Percentiles rank a stretch among this genome's conserved stretches.
Evolutionary conservation across 768 basidiomycete species (phyloP).

Genomic region (Naganishia vishniacii): DNA sequence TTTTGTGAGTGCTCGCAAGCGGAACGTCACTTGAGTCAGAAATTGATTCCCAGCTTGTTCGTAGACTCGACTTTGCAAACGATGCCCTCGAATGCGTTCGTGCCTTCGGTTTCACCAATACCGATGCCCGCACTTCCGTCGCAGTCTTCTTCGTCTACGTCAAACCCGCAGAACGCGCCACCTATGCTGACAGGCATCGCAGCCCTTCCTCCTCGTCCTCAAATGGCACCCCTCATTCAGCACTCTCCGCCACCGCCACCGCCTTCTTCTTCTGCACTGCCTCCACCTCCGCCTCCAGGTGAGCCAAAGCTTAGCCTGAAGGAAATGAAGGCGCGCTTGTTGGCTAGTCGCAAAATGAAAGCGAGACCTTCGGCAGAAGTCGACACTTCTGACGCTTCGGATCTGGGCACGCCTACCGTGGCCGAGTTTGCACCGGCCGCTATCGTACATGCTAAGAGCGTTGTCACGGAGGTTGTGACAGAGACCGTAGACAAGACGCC

Average conservation of each 20-base stretch:
- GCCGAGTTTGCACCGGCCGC: neutral
- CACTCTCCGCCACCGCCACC: too few species aligned
- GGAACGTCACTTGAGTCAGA: too few species aligned
- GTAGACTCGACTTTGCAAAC: neutral
- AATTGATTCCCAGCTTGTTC: too few species aligned
- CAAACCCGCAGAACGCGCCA: neutral
- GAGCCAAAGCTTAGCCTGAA: conserved; percentile 11
- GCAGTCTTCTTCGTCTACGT: neutral
- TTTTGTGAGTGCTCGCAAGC: neutral
- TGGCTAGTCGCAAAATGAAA: conserved; percentile 1
- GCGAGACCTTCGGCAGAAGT: neutral
- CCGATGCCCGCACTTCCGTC: neutral
- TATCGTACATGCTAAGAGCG: too few species aligned
- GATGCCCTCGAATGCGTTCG: neutral
- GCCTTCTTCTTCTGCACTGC: neutral
- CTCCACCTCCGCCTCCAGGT: conserved; percentile 3
- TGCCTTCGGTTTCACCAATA: neutral
- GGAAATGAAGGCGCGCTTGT: conserved; percentile 10
- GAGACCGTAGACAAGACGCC: neutral
- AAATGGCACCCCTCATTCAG: too few species aligned
- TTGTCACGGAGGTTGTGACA: neutral
- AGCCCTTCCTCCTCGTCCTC: too few species aligned
- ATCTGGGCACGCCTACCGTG: neutral
- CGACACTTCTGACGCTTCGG: neutral
- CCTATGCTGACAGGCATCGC: neutral